These are phyloP conservation scores for Talaromyces sp. DNA, from an alignment of 2,329 filamentous ascomycete species.

Conservation along the genomic window DNA sequence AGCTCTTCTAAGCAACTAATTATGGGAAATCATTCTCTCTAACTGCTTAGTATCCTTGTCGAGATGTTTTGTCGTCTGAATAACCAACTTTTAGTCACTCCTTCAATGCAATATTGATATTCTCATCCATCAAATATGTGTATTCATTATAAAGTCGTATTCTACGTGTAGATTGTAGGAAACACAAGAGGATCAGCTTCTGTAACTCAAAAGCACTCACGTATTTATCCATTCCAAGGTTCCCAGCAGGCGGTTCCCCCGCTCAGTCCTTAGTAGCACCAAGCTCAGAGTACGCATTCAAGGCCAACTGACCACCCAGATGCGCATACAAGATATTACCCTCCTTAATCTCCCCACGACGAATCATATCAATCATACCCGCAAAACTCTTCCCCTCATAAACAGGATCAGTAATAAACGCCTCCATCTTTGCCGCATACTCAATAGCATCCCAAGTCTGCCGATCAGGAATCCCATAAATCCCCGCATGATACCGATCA, in stretches of 20 bases:
- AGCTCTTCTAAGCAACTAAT: constrained; percentile 70
- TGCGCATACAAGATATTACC: constrained; percentile 74
- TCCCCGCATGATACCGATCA: constrained; percentile 66
- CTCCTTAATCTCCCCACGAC: constrained; percentile 61
- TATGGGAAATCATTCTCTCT: not conserved
- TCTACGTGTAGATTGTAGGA: not conserved
- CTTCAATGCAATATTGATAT: constrained; percentile 19
- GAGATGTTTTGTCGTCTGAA: not conserved
- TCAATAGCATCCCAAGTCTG: constrained; percentile 69
- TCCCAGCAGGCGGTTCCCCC: not conserved
- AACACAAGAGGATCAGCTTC: too few species aligned
- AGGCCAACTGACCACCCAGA: constrained; percentile 68
- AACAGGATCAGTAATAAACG: constrained; percentile 73
- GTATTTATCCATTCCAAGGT: too few species aligned
- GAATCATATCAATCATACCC: constrained; percentile 70
- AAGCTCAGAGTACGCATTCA: constrained; percentile 66
- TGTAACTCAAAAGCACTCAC: too few species aligned
- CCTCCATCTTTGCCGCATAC: constrained; percentile 69
- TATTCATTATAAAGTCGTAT: not conserved
- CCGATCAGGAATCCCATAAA: constrained; percentile 69
- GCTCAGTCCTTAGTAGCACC: constrained; percentile 21
- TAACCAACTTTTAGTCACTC: constrained; percentile 23
- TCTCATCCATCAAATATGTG: not conserved
- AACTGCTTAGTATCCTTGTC: constrained; percentile 9
- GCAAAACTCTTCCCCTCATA: constrained; percentile 77